Evolutionary conservation across 1,284 basidiomycete genomes (phyloP).

Genomic region (Pseudozyma pruni): DNA sequence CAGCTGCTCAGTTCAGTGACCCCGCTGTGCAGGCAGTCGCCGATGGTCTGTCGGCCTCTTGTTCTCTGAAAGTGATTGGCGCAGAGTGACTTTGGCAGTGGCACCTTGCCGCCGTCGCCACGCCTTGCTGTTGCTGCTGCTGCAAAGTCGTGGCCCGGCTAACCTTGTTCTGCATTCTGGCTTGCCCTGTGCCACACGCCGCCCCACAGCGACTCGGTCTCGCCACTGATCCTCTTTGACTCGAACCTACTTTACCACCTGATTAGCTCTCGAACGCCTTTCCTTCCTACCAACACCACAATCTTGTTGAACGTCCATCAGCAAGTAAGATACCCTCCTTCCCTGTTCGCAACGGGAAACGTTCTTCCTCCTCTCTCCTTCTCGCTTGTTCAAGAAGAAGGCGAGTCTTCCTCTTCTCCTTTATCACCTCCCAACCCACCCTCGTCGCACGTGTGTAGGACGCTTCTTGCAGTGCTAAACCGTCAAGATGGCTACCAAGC

Average conservation of each 20-base stretch:
- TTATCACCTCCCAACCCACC: background rate
- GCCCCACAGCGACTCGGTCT: no score
- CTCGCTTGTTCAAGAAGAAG: no score
- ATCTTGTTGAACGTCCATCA: constrained; percentile 2
- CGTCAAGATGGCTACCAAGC: constrained; percentile 64
- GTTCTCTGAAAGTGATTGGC: no score
- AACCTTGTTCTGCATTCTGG: background rate
- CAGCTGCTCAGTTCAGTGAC: no score
- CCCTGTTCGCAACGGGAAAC: background rate
- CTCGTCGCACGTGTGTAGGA: background rate
- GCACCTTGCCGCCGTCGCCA: no score
- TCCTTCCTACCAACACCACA: background rate
- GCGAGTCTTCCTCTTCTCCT: no score
- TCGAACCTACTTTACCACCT: no score
- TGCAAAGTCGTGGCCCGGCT: no score
- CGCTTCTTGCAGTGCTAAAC: background rate
- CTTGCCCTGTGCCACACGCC: no score
- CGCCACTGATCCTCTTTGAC: background rate
- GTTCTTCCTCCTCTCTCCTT: background rate
- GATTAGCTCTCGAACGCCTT: background rate
- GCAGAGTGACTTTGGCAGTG: no score
- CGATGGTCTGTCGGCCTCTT: constrained; percentile 7
- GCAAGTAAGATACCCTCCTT: constrained; percentile 15
- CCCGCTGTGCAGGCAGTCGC: no score
- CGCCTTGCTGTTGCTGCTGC: no score